Percentiles rank a stretch among this genome's conserved stretches.
phyloP scores from a whole-genome alignment of 257 asterid species.

The Marsdenia floribunda region DNA sequence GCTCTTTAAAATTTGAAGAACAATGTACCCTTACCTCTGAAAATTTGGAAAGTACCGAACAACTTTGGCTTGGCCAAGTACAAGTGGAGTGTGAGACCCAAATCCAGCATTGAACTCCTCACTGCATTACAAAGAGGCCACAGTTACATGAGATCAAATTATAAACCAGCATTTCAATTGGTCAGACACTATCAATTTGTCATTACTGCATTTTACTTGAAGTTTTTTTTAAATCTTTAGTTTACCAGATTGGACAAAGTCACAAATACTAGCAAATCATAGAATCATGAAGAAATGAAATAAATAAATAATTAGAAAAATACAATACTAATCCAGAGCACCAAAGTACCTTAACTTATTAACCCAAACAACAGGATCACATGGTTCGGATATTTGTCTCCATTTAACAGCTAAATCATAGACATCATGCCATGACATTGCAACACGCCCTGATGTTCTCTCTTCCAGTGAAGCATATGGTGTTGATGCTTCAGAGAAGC shows the following conservation, averaged over 20 bases:
- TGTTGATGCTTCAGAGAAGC: slow-evolving; percentile 56
- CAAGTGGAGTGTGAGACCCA: slow-evolving; percentile 87
- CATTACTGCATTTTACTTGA: neutral
- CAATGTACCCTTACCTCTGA: slow-evolving; percentile 59
- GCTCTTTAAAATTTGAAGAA: slow-evolving; percentile 4
- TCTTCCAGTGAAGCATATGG: slow-evolving; percentile 51
- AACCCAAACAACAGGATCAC: slow-evolving; percentile 95
- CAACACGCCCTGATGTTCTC: slow-evolving; percentile 58
- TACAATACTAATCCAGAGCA: neutral
- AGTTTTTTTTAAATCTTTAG: neutral
- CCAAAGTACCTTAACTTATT: slow-evolving; percentile 72
- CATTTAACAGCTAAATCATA: slow-evolving; percentile 88
- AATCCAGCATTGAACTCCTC: slow-evolving; percentile 90
- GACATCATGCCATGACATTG: slow-evolving; percentile 77
- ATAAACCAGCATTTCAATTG: neutral
- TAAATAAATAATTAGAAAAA: neutral
- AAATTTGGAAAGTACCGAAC: slow-evolving; percentile 77
- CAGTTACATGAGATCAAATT: neutral
- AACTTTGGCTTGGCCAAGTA: slow-evolving; percentile 81
- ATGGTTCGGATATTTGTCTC: slow-evolving; percentile 99
- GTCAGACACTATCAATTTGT: neutral
- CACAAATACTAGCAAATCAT: neutral
- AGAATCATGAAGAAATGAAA: neutral
- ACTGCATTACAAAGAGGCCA: slow-evolving; percentile 32
- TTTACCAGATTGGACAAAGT: neutral